Evolutionary conservation across 2,329 filamentous ascomycete genomes (phyloP).

Genomic region (Xylariaceae sp.): DNA sequence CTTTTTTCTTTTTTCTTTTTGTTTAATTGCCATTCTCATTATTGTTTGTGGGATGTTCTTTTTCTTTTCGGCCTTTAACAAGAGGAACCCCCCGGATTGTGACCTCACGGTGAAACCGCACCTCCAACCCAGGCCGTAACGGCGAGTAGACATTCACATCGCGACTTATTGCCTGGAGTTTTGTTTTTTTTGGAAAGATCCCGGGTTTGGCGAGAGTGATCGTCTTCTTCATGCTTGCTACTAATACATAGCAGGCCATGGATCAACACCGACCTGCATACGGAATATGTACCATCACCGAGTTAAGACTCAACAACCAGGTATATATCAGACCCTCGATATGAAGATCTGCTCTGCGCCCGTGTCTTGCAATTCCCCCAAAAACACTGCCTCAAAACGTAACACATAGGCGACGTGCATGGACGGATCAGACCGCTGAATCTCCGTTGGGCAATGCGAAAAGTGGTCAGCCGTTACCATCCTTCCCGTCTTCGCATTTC

Average conservation of each 20-base stretch:
- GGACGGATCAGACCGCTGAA: slow-evolving; percentile 11
- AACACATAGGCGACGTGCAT: slow-evolving; percentile 4
- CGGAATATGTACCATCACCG: no score
- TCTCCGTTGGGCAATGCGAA: slow-evolving; percentile 11
- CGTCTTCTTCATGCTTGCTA: no score
- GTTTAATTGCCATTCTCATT: background rate
- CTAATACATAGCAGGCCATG: no score
- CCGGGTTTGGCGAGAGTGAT: background rate
- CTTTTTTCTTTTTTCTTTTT: background rate
- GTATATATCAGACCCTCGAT: background rate
- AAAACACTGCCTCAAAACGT: background rate
- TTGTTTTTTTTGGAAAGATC: background rate
- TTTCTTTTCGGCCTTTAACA: background rate
- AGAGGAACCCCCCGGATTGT: background rate
- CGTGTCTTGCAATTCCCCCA: background rate
- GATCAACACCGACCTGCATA: no score
- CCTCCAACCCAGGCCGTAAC: background rate
- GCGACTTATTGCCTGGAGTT: background rate
- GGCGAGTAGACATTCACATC: background rate
- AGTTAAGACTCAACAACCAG: background rate
- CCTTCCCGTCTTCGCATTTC: background rate
- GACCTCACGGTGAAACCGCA: background rate
- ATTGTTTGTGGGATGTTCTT: background rate
- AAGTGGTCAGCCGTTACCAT: background rate
- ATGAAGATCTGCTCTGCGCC: no score